Base-by-base conservation (phyloP, 352 stramenopile species). In the Globisporangium barbulae region DNA sequence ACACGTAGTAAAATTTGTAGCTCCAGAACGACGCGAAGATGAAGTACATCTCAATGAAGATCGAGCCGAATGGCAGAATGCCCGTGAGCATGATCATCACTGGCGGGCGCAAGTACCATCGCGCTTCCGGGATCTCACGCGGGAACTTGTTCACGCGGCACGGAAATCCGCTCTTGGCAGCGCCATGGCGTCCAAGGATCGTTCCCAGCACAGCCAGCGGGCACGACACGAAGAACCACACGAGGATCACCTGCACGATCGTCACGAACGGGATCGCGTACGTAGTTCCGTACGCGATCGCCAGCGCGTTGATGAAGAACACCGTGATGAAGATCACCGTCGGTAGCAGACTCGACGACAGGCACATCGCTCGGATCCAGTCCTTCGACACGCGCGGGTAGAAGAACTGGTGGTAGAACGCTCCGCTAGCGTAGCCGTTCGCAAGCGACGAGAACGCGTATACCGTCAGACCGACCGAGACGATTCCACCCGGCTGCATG, bases 1-100 rank as follows among this genome's bases (percentile, higher is more conserved):
- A 99, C 15, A 99, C 98, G 78, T 99, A 99, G 82, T 99, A 99
- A 79, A 99, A 99, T 81, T 99, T 99, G 93, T 99, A 99, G 78
- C 98, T 99, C 98, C 98, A 99, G 67, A 99, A 98, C 44, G 95
- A 99, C 6, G 97, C 98, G 72, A 99, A 98, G 73, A 99, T 98
- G 86, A 99, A 99, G 80, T 99, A 99, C 77, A 99, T 98, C 81
- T 99, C 98, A 72, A 99, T 99, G 73, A 99, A 99, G 74, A 99
- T 99, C 49, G 90, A 98, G 42, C 97, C 98, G 61, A 99, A 99
- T 44, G 96, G 97, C 17, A 99, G 78, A n/a, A 99, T 84, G 25
- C 98, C 98, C 42, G 96, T 98, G 22, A 98, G 75, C 25, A 93
- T 76, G 53, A 99, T 97, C 65, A 99, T 82, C 60, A 98, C 86